Evolutionary conservation across 2,329 filamentous ascomycete genomes (phyloP), one percentile per base, ranked within the genome.

Genomic region (Ambrosiella beaveri): DNA sequence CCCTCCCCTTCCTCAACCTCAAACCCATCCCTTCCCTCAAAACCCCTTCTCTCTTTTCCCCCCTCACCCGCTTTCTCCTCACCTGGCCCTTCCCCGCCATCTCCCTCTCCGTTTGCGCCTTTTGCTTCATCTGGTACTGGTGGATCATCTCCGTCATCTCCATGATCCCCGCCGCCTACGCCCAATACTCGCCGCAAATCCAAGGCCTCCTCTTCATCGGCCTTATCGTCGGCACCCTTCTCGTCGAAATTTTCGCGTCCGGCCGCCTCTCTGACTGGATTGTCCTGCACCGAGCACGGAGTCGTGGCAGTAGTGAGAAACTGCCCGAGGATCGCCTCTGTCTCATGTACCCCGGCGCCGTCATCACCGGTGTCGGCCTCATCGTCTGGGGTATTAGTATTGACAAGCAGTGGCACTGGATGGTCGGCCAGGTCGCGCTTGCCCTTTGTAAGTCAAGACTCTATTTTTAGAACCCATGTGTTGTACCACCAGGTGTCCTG

Each of bases 91-190:
- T 72, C 62, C 68, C 70, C 1, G 70, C 70, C 3, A 70, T 80
- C 0, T 67, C 70, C 0, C 66, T 79, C 7, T 65, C 72, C 2
- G 69, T 79, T 3, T 61, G 74, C 7, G 69, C 71, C 7, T 81
- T 76, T 65, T 74, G 71, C 62, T 79, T 77, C 61, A 64, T 69
- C 2, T 78, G 75, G 73, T 80, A 80, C 64, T 80, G 76, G 75
- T 80, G 76, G 76, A 68, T 78, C 4, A 61, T 78, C 9, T 73
- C 72, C 0, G 70, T 78, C 17, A 74, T 79, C 57, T 78, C 76
- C 2, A 71, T 77, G 68, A 67, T 77, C 2, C 76, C 77, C 0
- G 69, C 71, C 1, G 77, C 77, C 27, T 80, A 80, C 60, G 64
- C 64, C n/a, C 62, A 67, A n/a, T 74, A 75, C 60, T 65, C 66